Evolutionary conservation across 208 protist species (phyloP).

Genomic region (Polymyxa betae): DNA sequence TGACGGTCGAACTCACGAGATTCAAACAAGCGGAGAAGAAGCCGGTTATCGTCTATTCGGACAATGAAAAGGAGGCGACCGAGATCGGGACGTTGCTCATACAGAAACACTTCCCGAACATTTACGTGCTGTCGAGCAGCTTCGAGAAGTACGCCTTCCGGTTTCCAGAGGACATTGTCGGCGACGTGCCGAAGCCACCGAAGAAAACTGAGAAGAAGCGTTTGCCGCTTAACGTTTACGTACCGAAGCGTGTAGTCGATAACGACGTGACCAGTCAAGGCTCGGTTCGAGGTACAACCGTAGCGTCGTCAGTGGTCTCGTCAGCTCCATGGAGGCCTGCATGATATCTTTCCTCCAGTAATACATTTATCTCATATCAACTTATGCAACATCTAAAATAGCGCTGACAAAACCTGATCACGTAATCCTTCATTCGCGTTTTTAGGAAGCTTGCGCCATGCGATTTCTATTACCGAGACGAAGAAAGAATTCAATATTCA

Average conservation of each 20-base stretch:
- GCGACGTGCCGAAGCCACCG: neutral
- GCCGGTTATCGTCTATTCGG: conserved; percentile 40
- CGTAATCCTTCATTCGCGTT: no score
- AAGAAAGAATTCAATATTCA: no score
- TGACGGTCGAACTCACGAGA: neutral
- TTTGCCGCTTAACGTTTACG: neutral
- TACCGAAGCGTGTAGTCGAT: neutral
- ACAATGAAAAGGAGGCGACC: neutral
- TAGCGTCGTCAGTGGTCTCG: no score
- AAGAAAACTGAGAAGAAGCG: neutral
- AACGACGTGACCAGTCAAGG: no score
- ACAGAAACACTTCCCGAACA: conserved; percentile 50
- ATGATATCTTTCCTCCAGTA: no score
- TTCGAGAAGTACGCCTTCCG: conserved; percentile 14
- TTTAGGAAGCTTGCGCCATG: no score
- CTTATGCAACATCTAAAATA: no score
- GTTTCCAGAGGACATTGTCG: conserved; percentile 48
- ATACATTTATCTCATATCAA: no score
- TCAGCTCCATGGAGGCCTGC: no score
- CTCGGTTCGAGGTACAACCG: no score
- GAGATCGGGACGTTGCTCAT: conserved; percentile 9
- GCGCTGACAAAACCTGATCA: no score
- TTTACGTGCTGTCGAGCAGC: conserved; percentile 4
- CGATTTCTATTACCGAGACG: no score
- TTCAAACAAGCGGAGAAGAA: neutral